Percentiles rank a stretch among this genome's conserved stretches.
phyloP scores from a whole-genome alignment of 164 flowering plant species.

The Annona squamosa region DNA sequence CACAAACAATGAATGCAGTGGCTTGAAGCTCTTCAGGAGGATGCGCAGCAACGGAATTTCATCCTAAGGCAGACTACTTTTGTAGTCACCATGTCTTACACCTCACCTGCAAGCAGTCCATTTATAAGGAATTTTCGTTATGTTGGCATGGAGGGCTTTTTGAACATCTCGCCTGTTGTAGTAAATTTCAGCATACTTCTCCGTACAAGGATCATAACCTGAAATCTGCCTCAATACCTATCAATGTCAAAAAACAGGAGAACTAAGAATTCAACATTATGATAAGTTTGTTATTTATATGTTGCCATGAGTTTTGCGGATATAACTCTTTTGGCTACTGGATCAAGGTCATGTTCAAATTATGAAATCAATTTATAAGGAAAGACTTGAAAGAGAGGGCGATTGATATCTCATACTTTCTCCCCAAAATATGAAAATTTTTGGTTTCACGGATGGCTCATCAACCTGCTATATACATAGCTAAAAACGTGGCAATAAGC shows the following conservation, averaged over 20 bases:
- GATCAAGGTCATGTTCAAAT: neutral
- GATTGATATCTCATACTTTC: too few species aligned
- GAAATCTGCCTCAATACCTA: conserved; percentile 35
- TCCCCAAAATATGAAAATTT: too few species aligned
- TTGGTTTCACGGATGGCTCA: too few species aligned
- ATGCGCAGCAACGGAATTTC: too few species aligned
- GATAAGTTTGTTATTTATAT: too few species aligned
- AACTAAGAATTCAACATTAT: neutral
- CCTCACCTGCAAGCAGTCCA: conserved; percentile 92
- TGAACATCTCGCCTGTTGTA: conserved; percentile 82
- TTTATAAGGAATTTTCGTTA: conserved; percentile 54
- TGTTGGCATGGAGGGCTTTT: conserved; percentile 77
- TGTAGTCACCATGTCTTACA: neutral
- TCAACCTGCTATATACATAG: neutral
- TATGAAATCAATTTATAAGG: neutral
- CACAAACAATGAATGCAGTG: too few species aligned
- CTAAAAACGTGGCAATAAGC: neutral
- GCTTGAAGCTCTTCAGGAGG: too few species aligned
- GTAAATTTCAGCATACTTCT: conserved; percentile 68
- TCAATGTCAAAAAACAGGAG: neutral
- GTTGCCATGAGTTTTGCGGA: neutral
- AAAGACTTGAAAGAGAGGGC: too few species aligned
- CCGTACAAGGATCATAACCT: conserved; percentile 91
- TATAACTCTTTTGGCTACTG: neutral
- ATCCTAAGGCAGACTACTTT: too few species aligned